phyloP scores from a whole-genome alignment of 23 red algal species.

The Agarophyton chilense region DNA sequence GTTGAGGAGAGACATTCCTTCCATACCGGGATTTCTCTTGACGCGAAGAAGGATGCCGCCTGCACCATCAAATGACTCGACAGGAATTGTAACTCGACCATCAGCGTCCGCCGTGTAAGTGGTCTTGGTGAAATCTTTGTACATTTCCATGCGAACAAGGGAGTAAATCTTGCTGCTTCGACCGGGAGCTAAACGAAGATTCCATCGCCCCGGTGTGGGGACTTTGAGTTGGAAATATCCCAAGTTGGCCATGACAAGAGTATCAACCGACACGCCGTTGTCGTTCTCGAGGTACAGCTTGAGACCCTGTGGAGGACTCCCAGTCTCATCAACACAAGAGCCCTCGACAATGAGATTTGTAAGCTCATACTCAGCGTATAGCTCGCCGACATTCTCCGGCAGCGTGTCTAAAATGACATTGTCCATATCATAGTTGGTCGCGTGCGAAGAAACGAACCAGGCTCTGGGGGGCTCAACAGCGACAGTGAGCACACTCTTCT shows the following conservation, averaged over 20 bases:
- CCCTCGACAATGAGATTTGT: slow-evolving; percentile 79
- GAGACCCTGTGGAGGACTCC: slow-evolving; percentile 73
- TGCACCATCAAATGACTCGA: slow-evolving; percentile 69
- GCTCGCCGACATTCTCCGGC: slow-evolving; percentile 12
- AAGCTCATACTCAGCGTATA: slow-evolving; percentile 81
- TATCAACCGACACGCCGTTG: slow-evolving; percentile 62
- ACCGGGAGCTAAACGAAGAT: slow-evolving; percentile 53
- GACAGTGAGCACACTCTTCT: slow-evolving; percentile 70
- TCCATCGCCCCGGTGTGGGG: slow-evolving; percentile 75
- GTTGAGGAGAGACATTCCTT: slow-evolving; percentile 27
- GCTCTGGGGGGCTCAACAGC: slow-evolving; percentile 67
- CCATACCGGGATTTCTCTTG: slow-evolving; percentile 53
- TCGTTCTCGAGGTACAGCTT: slow-evolving; percentile 53
- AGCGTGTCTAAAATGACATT: slow-evolving; percentile 71
- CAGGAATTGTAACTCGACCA: slow-evolving; percentile 56
- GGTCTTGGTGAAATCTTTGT: slow-evolving; percentile 27
- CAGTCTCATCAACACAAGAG: slow-evolving; percentile 60
- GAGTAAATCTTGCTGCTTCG: slow-evolving; percentile 45
- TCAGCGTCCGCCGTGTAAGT: slow-evolving; percentile 27
- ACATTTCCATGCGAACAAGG: slow-evolving; percentile 57
- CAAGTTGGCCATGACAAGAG: slow-evolving; percentile 93
- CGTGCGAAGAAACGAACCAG: slow-evolving; percentile 80
- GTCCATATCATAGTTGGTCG: slow-evolving; percentile 88
- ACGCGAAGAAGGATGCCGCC: slow-evolving; percentile 71
- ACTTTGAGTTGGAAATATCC: slow-evolving; percentile 97